These are phyloP conservation scores for Leishmania martiniquensis DNA, from an alignment of 208 protist genomes.

Conservation along the genomic window DNA sequence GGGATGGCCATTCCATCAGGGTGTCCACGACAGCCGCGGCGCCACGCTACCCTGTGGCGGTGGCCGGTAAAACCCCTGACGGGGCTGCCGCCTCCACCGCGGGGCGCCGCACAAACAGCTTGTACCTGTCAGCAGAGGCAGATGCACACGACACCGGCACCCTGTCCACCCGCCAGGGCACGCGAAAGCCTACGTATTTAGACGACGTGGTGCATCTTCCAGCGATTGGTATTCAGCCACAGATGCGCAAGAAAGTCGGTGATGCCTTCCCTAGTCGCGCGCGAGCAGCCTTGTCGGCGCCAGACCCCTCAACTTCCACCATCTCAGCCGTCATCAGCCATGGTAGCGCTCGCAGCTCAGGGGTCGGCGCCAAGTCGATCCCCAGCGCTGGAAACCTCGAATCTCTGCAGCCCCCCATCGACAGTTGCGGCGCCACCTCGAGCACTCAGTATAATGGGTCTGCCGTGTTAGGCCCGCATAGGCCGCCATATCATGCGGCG, in stretches of 20 bases:
- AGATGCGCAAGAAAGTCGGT: background rate
- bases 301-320: background rate
- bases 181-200: background rate
- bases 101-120: background rate
- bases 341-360: background rate
- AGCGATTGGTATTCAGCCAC: slow-evolving; percentile 1
- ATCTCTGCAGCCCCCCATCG: slow-evolving; percentile 7
- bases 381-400: slow-evolving; percentile 26
- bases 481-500: slow-evolving; percentile 24
- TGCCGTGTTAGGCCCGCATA: background rate
- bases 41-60: background rate
- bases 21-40: background rate
- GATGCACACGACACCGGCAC: background rate
- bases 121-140: background rate
- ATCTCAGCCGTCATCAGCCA: background rate
- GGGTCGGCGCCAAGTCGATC: slow-evolving; percentile 15
- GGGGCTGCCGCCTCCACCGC: background rate
- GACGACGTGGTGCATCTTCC: slow-evolving; percentile 13
- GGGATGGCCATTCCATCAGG: background rate
- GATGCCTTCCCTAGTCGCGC: slow-evolving; percentile 5
- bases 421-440: background rate
- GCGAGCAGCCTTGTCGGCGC: slow-evolving; percentile 6
- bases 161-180: background rate
- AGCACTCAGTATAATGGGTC: background rate
- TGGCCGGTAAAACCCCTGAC: background rate